Percentiles rank a stretch among this genome's conserved stretches.
These are phyloP conservation scores for Thalia dealbata DNA, from an alignment of 176 grass and related monocot species.

Conservation along the genomic window DNA sequence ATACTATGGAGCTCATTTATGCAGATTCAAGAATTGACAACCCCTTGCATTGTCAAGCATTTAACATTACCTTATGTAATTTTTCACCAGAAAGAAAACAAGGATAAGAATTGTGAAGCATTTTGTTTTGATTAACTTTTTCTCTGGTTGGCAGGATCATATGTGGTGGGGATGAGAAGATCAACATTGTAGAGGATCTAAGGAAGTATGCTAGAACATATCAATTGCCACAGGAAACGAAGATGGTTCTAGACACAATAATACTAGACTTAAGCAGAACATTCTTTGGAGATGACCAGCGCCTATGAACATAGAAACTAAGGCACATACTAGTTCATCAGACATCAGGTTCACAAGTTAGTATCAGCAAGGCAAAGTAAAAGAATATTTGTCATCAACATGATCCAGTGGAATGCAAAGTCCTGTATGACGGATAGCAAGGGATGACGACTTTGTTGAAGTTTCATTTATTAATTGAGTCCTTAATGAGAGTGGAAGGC, in stretches of 20 bases:
- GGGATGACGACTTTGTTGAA: not conserved
- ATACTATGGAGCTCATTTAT: not conserved
- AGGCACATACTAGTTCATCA: not conserved
- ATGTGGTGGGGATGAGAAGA: not conserved
- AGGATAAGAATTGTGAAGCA: not conserved
- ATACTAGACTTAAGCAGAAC: not conserved
- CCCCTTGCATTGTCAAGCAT: not conserved
- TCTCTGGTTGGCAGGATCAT: constrained; percentile 3
- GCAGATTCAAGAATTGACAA: too few species aligned
- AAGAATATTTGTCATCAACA: not conserved
- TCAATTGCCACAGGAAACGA: constrained; percentile 1
- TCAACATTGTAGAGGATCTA: not conserved
- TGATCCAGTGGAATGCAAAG: not conserved
- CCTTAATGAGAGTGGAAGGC: not conserved
- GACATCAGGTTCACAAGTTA: not conserved
- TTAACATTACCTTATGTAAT: not conserved
- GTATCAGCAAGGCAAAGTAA: not conserved
- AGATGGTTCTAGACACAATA: not conserved
- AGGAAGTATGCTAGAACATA: not conserved
- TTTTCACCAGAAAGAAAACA: not conserved
- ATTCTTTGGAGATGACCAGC: not conserved
- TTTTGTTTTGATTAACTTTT: not conserved
- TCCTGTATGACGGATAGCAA: not conserved
- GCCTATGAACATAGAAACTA: not conserved
- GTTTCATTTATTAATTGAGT: not conserved